phyloP scores from a whole-genome alignment of 768 basidiomycete genomes.

The Russula sp. region DNA sequence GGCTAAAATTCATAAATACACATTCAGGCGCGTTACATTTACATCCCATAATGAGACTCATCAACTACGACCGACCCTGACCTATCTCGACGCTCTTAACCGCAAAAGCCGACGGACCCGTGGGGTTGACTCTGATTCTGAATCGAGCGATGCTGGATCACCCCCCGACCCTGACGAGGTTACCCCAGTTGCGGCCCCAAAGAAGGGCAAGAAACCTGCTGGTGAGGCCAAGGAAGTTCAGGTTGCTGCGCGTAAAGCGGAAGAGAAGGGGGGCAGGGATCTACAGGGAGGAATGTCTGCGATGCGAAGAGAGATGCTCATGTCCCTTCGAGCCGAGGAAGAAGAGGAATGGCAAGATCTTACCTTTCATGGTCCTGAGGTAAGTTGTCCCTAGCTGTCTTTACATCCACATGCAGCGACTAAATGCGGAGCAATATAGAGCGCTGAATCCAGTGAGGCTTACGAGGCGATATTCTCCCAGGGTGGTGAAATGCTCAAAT shows the following conservation, averaged over 20 bases:
- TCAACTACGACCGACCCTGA: constrained; percentile 78
- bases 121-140: constrained; percentile 57
- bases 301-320: constrained; percentile 73
- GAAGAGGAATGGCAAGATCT: constrained; percentile 74
- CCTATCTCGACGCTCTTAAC: constrained; percentile 72
- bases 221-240: constrained; percentile 74
- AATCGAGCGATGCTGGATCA: constrained; percentile 68
- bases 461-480: constrained; percentile 66
- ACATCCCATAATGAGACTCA: constrained; percentile 76
- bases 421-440: constrained; percentile 42
- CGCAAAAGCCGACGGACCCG: constrained; percentile 54
- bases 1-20: constrained; percentile 17
- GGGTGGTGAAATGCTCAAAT: constrained; percentile 48
- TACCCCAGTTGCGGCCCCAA: constrained; percentile 44
- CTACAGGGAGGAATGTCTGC: constrained; percentile 64
- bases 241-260: constrained; percentile 63
- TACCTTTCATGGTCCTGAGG: constrained; percentile 62
- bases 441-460: constrained; percentile 50
- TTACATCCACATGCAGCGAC: not conserved
- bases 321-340: constrained; percentile 68
- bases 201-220: constrained; percentile 56
- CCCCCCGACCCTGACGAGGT: constrained; percentile 78
- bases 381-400: constrained; percentile 38
- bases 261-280: constrained; percentile 57
- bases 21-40: constrained; percentile 65